Percentiles rank a stretch among this genome's conserved stretches.
Conservation (phyloP, 495 filamentous ascomycete species). For the Aspergillus avenaceus region DNA sequence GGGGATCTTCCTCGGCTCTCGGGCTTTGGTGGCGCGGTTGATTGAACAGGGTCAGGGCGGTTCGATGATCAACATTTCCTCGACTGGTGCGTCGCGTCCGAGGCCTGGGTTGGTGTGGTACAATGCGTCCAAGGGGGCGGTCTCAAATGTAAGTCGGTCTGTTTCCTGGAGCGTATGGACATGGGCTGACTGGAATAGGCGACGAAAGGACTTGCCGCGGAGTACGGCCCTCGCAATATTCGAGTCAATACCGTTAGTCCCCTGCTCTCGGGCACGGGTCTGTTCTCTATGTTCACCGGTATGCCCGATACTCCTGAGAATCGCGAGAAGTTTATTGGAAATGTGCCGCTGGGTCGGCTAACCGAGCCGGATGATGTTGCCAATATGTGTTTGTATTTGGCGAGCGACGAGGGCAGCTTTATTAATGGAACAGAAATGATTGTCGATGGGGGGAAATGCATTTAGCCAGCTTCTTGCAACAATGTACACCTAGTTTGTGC, state of each 20-base stretch:
- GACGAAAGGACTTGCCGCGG: slow-evolving; percentile 63
- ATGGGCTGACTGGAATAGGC: slow-evolving; percentile 27
- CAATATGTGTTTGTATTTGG: slow-evolving; percentile 62
- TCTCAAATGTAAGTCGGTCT: slow-evolving; percentile 48
- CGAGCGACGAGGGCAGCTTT: slow-evolving; percentile 63
- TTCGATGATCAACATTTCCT: slow-evolving; percentile 62
- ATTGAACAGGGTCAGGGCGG: slow-evolving; percentile 56
- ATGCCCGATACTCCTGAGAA: slow-evolving; percentile 67
- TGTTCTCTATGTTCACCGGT: slow-evolving; percentile 63
- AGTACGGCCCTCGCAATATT: slow-evolving; percentile 63
- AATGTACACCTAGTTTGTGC: not conserved
- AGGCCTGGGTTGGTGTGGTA: slow-evolving; percentile 69
- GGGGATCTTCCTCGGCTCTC: slow-evolving; percentile 53
- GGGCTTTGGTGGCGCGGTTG: slow-evolving; percentile 49
- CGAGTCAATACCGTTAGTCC: slow-evolving; percentile 62
- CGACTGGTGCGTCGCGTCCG: slow-evolving; percentile 58
- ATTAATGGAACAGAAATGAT: slow-evolving; percentile 59
- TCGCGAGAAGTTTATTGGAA: slow-evolving; percentile 59
- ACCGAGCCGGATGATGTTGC: slow-evolving; percentile 63
- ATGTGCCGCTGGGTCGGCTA: slow-evolving; percentile 62
- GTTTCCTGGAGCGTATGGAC: not conserved
- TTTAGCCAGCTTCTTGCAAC: slow-evolving; percentile 13
- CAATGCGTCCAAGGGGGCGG: slow-evolving; percentile 64
- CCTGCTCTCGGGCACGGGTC: slow-evolving; percentile 56
- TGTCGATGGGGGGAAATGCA: slow-evolving; percentile 35